Base-by-base conservation (phyloP, 225 moss, liverwort and hornwort species). In the Lunularia cruciata region DNA sequence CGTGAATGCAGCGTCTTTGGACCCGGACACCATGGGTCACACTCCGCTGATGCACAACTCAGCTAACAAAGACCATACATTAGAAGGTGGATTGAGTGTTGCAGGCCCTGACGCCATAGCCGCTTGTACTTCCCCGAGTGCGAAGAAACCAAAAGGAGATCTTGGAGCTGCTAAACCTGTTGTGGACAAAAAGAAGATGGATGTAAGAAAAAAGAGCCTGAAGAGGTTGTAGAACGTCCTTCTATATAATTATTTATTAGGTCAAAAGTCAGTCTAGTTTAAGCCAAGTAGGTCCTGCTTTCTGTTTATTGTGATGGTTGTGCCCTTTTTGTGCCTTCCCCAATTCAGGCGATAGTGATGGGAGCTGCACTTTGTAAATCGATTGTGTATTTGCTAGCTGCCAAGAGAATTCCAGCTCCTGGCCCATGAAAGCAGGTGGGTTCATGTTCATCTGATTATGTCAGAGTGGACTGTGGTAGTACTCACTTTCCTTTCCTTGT, bases 161-260 rank as follows among this genome's bases (percentile, higher is more conserved):
- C 69, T 92, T 56, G 78, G 85, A 8, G 82, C 89, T 28, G 79
- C 86, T 45, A 98, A 98, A 86, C 78, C 90, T 34, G 52, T 88
- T 58, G 77, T 92, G 70, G 96, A 92, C 86, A 98, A 89, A 83
- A 98, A 91, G 72, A 98, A 92, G 70, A 84, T 89, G 74, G 96
- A 98, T 79, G 96, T 98, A 73, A 87, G 92, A 69, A 98, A 98
- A 86, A 98, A 93, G 73, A 98, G 96, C 71, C 75, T 98, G 30
- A 98, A 93, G 89, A 88, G 96, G 86, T 86, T 98, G 85, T 98
- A 90, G 83, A 72, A 60, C 72, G 55, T 20, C n/a, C 46, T 38
- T 47, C 27, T 59, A 47, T 30, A 6, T 65, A 35, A 70, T 51
- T 74, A 74, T 67, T 82, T 22, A 2, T 52, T 67, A 67, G 57